Evolutionary conservation across 257 asterid genomes (phyloP), one percentile per base, ranked within the genome.

Genomic region (Jaltomata sinuosa): DNA sequence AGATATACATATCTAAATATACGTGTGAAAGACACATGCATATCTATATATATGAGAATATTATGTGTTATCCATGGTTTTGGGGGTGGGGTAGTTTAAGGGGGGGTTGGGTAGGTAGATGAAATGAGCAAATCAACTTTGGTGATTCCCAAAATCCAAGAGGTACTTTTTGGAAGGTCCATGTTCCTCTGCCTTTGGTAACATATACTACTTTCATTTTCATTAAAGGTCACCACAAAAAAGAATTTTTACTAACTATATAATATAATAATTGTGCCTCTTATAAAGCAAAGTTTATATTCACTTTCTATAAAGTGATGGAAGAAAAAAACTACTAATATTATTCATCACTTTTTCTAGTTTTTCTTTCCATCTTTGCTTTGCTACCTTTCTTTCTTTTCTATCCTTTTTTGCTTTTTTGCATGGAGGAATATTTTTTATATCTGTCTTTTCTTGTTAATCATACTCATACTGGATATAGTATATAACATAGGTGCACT

Each of bases 221-320:
- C 90, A 86, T 84, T 83, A 91, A 92, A 89, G 90, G 88, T 86
- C 89, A 53, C 86, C 87, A 86, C 82, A 86, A 89, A 84, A 85
- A 87, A 83, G 74, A 76, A 15, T 25, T 38, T 25, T 76, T 29
- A n/a, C 36, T 61, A 61, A 25, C 52, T 47, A 52, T 18, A 18
- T 52, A 15, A 9, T 29, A 15, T 27, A 22, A 78, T 52, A 77
- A 55, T 49, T 29, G 16, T 79, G 83, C 49, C 61, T 67, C 83
- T 29, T 69, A 21, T 82, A 89, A 90, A 84, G 89, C 86, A 91
- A 88, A 88, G 89, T 54, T 87, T 71, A 84, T 25, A 27, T 47
- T 87, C 87, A 89, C 95, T 94, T 94, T 94, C 78, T 90, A 86
- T 87, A 94, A 94, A 92, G 95, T 87, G 84, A 87, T 89, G 69